These are phyloP conservation scores for Mycena capillaripes DNA, from an alignment of 768 basidiomycete species.

Conservation along the genomic window DNA sequence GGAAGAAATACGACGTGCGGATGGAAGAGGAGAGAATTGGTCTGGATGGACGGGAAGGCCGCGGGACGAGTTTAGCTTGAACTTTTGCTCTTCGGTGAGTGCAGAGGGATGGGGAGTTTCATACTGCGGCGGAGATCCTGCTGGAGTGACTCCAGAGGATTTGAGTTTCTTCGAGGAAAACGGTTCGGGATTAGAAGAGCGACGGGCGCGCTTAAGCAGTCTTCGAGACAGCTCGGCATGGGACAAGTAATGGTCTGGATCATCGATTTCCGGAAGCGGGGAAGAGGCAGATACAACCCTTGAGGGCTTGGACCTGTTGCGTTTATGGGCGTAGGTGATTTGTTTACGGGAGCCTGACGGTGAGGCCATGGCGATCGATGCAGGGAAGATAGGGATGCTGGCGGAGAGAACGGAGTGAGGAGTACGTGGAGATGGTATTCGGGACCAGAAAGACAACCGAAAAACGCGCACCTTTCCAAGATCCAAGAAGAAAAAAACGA, in stretches of 20 bases:
- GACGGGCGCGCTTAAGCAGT: slow-evolving; percentile 64
- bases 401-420: not conserved
- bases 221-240: slow-evolving; percentile 57
- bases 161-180: slow-evolving; percentile 52
- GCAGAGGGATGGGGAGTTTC: slow-evolving; percentile 44
- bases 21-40: slow-evolving; percentile 60
- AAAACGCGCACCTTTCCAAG: not conserved
- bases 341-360: slow-evolving; percentile 24
- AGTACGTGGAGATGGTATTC: not conserved
- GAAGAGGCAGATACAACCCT: slow-evolving; percentile 35
- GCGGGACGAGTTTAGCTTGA: slow-evolving; percentile 41
- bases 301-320: slow-evolving; percentile 36
- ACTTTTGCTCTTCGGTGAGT: slow-evolving; percentile 42
- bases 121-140: slow-evolving; percentile 35
- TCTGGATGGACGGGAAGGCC: slow-evolving; percentile 44
- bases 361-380: slow-evolving; percentile 23
- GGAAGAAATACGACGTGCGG: slow-evolving; percentile 48
- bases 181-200: slow-evolving; percentile 44
- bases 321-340: slow-evolving; percentile 46
- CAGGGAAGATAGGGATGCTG: not conserved
- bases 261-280: slow-evolving; percentile 31
- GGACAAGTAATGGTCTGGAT: slow-evolving; percentile 48
- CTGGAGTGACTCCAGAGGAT: slow-evolving; percentile 33
- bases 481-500: slow-evolving; percentile 7
- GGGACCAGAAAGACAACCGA: no score